Evolutionary conservation across 129 eudicot genomes (phyloP).

Genomic region (sunflower (Helianthus annuus)): HanXRQr2.0-SUNRISE NC_035437.2:124735490-124735989

Average conservation of each 20-base stretch:
- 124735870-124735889: too few species aligned
- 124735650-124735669: slow-evolving; percentile 99
- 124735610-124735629: slow-evolving; percentile 95
- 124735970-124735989: too few species aligned
- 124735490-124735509: slow-evolving; percentile 82
- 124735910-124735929: too few species aligned
- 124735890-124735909: too few species aligned
- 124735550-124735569: slow-evolving; percentile 64
- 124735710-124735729: too few species aligned
- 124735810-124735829: too few species aligned
- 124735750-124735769: slow-evolving; percentile 15
- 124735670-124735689: slow-evolving; percentile 37
- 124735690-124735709: too few species aligned
- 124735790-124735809: slow-evolving; percentile 4
- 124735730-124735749: slow-evolving; percentile 9
- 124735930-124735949: too few species aligned
- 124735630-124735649: slow-evolving; percentile 99
- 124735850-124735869: too few species aligned
- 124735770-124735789: slow-evolving; percentile 17
- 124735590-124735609: slow-evolving; percentile 93
- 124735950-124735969: too few species aligned
- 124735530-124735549: slow-evolving; percentile 63
- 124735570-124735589: slow-evolving; percentile 93
- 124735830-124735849: too few species aligned
- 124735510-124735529: slow-evolving; percentile 95